phyloP scores from a whole-genome alignment of 2,329 filamentous ascomycete genomes.

The Aureobasidium lini region DNA sequence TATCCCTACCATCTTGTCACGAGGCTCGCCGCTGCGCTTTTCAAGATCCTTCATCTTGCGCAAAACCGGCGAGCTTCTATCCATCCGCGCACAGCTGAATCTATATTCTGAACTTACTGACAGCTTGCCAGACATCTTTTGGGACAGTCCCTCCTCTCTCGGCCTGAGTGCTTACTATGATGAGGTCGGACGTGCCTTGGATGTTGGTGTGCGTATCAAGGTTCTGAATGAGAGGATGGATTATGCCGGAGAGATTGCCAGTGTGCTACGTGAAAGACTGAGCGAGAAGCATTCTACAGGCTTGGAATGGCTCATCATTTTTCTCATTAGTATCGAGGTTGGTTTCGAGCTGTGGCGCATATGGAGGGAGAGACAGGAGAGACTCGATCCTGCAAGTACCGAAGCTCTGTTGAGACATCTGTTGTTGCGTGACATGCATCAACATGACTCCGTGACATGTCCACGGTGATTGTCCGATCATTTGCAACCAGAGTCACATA shows the following conservation, averaged over 20 bases:
- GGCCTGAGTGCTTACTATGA: conserved; percentile 93
- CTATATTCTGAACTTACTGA: conserved; percentile 96
- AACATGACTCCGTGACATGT: neutral
- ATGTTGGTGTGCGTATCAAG: conserved; percentile 85
- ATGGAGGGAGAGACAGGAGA: conserved; percentile 52
- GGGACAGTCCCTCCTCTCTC: conserved; percentile 84
- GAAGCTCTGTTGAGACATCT: conserved; percentile 33
- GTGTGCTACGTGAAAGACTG: conserved; percentile 75
- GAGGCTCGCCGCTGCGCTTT: conserved; percentile 56
- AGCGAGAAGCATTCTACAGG: conserved; percentile 84
- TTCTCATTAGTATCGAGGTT: conserved; percentile 87
- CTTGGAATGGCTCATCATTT: conserved; percentile 93
- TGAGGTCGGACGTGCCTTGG: conserved; percentile 79
- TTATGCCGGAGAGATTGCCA: conserved; percentile 92
- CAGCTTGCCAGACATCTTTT: conserved; percentile 90
- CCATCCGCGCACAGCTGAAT: conserved; percentile 84
- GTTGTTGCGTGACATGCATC: conserved; percentile 19
- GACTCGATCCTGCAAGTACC: conserved; percentile 35
- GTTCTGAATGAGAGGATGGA: conserved; percentile 95
- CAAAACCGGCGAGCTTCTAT: conserved; percentile 87
- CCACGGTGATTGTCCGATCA: neutral
- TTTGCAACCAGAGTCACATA: neutral
- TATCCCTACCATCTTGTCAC: conserved; percentile 71
- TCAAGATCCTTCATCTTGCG: conserved; percentile 74
- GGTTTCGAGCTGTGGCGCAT: conserved; percentile 73